These are phyloP conservation scores for Didymella segeticola DNA, from an alignment of 2,329 filamentous ascomycete genomes.

Conservation along the genomic window DNA sequence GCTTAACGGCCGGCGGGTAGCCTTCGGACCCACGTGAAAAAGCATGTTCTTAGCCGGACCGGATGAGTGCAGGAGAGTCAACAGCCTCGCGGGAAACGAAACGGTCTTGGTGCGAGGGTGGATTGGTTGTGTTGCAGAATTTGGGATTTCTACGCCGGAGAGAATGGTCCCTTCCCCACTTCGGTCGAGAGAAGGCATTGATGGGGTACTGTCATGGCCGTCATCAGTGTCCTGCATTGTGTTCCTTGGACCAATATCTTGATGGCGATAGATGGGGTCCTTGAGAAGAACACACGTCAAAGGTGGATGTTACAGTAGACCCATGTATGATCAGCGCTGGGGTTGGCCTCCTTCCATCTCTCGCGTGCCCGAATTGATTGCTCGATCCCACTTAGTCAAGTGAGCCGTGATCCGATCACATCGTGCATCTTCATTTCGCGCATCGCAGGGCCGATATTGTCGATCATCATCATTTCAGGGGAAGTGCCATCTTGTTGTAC, in stretches of 20 bases:
- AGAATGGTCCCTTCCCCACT: neutral
- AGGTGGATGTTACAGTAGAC: slow-evolving; percentile 14
- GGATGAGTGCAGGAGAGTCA: neutral
- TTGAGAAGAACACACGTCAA: neutral
- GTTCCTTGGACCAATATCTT: neutral
- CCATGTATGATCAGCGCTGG: slow-evolving; percentile 17
- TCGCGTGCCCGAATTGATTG: neutral
- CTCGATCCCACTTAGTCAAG: neutral
- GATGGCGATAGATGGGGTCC: neutral
- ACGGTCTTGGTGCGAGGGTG: neutral
- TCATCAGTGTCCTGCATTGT: slow-evolving; percentile 4
- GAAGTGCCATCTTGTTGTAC: neutral
- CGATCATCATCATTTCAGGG: neutral
- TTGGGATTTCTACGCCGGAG: slow-evolving; percentile 7
- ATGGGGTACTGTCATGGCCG: slow-evolving; percentile 4
- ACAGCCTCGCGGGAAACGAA: slow-evolving; percentile 14
- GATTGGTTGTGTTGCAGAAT: slow-evolving; percentile 15
- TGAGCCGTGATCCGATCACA: neutral
- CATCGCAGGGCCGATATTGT: neutral
- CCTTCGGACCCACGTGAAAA: neutral
- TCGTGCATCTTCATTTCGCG: neutral
- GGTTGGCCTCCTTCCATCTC: slow-evolving; percentile 10
- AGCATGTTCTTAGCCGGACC: neutral
- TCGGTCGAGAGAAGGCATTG: neutral
- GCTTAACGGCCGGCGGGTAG: neutral